Conservation (phyloP, 2,329 filamentous ascomycete species). For the Pezicula radicicola region DNA sequence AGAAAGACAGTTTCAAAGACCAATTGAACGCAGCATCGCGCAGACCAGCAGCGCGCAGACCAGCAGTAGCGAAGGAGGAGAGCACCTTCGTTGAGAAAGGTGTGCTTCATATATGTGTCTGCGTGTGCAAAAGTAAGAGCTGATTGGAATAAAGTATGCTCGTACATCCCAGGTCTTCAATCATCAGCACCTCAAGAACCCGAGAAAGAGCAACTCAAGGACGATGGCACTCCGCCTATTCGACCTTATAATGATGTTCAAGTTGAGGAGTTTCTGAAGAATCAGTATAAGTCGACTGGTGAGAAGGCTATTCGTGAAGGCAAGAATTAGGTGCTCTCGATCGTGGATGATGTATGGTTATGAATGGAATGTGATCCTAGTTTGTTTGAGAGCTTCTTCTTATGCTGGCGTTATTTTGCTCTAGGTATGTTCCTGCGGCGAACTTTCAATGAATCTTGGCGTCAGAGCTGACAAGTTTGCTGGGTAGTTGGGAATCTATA, state of each 20-base stretch:
- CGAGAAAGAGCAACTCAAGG: constrained; percentile 2
- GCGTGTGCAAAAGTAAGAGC: background rate
- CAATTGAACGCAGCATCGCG: constrained; percentile 21
- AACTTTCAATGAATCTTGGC: no score
- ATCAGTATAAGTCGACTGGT: constrained; percentile 19
- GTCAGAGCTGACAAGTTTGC: no score
- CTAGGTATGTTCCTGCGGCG: no score
- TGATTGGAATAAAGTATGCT: constrained; percentile 10
- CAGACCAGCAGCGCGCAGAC: background rate
- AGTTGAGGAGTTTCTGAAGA: constrained; percentile 25
- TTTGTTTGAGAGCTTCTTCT: no score
- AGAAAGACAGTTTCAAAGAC: constrained; percentile 21
- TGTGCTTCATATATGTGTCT: constrained; percentile 1
- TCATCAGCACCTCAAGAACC: constrained; percentile 11
- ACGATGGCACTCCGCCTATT: constrained; percentile 12
- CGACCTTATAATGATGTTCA: constrained; percentile 26
- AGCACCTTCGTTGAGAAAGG: constrained; percentile 17
- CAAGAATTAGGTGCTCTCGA: no score
- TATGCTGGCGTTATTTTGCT: no score
- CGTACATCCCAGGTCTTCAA: constrained; percentile 17
- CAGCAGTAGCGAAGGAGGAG: constrained; percentile 9
- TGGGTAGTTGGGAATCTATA: no score
- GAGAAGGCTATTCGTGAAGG: background rate
- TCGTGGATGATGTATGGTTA: no score
- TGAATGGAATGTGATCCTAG: no score